A percentile compares a stretch with the other conserved stretches of the same genome.
These are phyloP conservation scores for Lentinula sp. DNA, from an alignment of 768 basidiomycete species.

Conservation along the genomic window DNA sequence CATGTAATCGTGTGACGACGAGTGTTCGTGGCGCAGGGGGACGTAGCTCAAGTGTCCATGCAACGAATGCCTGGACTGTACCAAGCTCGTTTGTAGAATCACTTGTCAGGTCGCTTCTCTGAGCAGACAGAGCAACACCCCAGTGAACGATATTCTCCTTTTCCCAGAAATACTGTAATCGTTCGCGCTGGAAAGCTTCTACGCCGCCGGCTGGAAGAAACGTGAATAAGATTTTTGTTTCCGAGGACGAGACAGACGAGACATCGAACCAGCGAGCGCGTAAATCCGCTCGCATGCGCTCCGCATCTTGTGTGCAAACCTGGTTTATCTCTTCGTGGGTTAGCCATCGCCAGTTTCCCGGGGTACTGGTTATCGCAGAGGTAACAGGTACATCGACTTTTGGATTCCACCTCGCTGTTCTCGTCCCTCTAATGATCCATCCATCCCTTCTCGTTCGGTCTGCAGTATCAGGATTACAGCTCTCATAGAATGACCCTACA, in stretches of 20 bases:
- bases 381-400: not conserved
- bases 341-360: conserved; percentile 27
- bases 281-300: conserved; percentile 25
- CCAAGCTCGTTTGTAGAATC: not conserved
- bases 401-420: conserved; percentile 36
- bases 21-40: conserved; percentile 26
- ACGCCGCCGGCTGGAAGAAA: conserved; percentile 43
- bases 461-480: conserved; percentile 28
- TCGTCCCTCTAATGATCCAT: conserved; percentile 33
- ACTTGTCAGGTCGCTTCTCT: not conserved
- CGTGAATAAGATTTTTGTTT: conserved; percentile 9
- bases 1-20: conserved; percentile 37
- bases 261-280: conserved; percentile 14
- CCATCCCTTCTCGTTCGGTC: conserved; percentile 20
- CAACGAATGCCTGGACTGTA: conserved; percentile 23
- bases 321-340: conserved; percentile 25
- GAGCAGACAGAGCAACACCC: not conserved
- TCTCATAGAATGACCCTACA: conserved; percentile 42
- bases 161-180: conserved; percentile 12
- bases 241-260: conserved; percentile 2
- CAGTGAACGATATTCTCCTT: not conserved
- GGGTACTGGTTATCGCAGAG: conserved; percentile 1
- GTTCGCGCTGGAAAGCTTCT: conserved; percentile 34
- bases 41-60: conserved; percentile 37
- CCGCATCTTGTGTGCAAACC: conserved; percentile 35